Percentiles rank a stretch among this genome's conserved stretches.
Evolutionary conservation across 2,329 filamentous ascomycete genomes (phyloP).

Genomic region (Dactylella cylindrospora): DNA sequence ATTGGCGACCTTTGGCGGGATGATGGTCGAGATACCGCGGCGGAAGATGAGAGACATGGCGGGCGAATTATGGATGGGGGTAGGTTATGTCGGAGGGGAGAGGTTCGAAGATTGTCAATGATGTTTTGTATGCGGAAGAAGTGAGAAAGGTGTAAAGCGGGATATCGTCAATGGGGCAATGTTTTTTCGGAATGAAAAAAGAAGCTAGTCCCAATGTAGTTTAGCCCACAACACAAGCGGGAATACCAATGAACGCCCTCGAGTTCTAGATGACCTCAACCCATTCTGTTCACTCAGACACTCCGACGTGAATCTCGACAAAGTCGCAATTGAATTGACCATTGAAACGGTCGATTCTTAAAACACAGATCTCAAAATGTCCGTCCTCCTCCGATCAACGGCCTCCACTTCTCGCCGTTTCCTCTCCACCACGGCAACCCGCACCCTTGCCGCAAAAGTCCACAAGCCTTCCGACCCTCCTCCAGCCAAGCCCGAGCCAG

Average conservation of each 20-base stretch:
- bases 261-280: neutral
- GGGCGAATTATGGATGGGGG: slow-evolving; percentile 51
- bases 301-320: neutral
- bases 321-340: no score
- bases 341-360: no score
- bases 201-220: slow-evolving; percentile 25
- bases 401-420: slow-evolving; percentile 22
- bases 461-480: slow-evolving; percentile 34
- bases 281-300: neutral
- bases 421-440: slow-evolving; percentile 14
- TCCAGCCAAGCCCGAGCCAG: slow-evolving; percentile 16
- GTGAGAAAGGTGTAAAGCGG: slow-evolving; percentile 23
- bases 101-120: neutral
- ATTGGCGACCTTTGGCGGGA: slow-evolving; percentile 93
- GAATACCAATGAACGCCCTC: slow-evolving; percentile 12
- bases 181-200: slow-evolving; percentile 33
- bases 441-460: slow-evolving; percentile 24
- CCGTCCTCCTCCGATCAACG: slow-evolving; percentile 27
- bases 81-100: slow-evolving; percentile 7
- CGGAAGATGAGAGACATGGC: slow-evolving; percentile 91
- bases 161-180: no score
- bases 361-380: slow-evolving; percentile 21
- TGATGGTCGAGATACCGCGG: slow-evolving; percentile 94
- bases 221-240: slow-evolving; percentile 27
- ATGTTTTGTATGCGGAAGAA: slow-evolving; percentile 4